Evolutionary conservation across 371 early-diverging fungal species (phyloP).

Genomic region (Apophysomyces variabilis): DNA sequence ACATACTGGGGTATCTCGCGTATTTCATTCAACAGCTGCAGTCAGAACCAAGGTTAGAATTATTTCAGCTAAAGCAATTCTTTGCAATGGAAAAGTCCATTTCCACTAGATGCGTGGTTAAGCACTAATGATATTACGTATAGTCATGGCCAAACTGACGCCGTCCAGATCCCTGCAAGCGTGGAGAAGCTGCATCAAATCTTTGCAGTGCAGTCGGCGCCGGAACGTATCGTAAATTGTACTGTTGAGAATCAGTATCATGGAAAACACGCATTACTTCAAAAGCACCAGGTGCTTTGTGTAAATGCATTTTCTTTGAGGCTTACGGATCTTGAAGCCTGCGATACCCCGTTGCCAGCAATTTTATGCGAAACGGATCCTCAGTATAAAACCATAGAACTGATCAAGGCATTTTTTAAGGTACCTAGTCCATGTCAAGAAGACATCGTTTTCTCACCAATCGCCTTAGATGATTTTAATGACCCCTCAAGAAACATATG

Average conservation of each 20-base stretch:
- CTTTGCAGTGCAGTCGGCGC: neutral
- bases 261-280: constrained; percentile 20
- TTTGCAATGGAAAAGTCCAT: no score
- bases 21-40: constrained; percentile 39
- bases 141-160: neutral
- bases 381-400: constrained; percentile 13
- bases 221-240: constrained; percentile 6
- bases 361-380: constrained; percentile 10
- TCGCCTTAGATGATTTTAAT: constrained; percentile 54
- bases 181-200: neutral
- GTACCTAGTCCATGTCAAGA: constrained; percentile 19
- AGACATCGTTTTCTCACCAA: neutral
- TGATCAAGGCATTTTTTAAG: constrained; percentile 37
- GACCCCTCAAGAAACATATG: constrained; percentile 56
- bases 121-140: neutral
- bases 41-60: constrained; percentile 11
- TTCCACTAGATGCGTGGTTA: no score
- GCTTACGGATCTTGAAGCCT: constrained; percentile 13
- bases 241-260: constrained; percentile 33
- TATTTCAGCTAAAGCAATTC: no score
- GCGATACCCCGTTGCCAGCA: constrained; percentile 1
- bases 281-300: constrained; percentile 31
- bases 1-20: constrained; percentile 33
- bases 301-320: constrained; percentile 9
- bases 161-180: neutral